These are phyloP conservation scores for Discostella stelligera DNA, from an alignment of 352 stramenopile genomes.

Conservation along the genomic window DNA sequence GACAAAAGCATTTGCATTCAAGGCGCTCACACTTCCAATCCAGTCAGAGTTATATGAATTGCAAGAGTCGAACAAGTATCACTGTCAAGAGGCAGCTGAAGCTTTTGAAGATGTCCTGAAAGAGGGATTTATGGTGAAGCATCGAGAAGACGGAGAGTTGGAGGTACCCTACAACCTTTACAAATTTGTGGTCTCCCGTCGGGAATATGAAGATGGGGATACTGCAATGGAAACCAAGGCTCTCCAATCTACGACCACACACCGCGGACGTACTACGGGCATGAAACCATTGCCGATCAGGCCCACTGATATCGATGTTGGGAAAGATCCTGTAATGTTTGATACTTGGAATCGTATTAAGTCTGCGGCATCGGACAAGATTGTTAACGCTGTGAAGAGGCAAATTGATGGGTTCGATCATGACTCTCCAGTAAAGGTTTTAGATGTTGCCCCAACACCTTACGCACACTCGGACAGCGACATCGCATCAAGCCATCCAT, in stretches of 20 bases:
- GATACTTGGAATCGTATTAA: constrained; percentile 42
- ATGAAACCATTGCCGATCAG: constrained; percentile 3
- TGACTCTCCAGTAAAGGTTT: constrained; percentile 9
- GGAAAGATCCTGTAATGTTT: constrained; percentile 30
- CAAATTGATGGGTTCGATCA: constrained; percentile 26
- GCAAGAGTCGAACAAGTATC: constrained; percentile 21
- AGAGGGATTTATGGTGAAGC: constrained; percentile 41
- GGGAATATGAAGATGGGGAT: constrained; percentile 34
- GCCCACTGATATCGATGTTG: constrained; percentile 17
- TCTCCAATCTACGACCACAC: background rate
- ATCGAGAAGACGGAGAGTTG: constrained; percentile 22
- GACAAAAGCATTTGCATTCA: constrained; percentile 32
- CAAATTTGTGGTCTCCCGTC: constrained; percentile 27
- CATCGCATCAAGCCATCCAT: constrained; percentile 24
- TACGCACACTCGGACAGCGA: constrained; percentile 21
- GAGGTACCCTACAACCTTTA: constrained; percentile 40
- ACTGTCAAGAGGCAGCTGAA: constrained; percentile 19
- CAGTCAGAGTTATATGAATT: constrained; percentile 25
- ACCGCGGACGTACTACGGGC: background rate
- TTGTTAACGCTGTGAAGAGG: constrained; percentile 30
- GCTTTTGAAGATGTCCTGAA: constrained; percentile 36
- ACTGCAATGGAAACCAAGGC: background rate
- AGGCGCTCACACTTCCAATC: constrained; percentile 31
- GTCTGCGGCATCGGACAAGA: constrained; percentile 32
- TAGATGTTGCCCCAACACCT: constrained; percentile 21